Conservation (phyloP, 306 rosid genomes). For the Castanea sativa region DNA sequence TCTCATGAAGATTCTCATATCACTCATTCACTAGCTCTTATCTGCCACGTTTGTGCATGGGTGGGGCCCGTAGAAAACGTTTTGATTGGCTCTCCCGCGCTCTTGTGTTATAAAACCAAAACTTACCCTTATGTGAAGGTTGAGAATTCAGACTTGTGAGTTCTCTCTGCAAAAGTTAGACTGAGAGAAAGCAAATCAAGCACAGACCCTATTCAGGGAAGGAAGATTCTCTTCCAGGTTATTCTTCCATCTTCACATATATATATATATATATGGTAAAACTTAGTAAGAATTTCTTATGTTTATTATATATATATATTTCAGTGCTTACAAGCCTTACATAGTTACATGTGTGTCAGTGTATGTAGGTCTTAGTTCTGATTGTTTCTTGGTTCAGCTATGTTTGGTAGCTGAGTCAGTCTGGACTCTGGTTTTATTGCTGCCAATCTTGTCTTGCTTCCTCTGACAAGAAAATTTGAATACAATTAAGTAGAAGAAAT, state of each 20-base stretch:
- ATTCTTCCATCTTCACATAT: background rate
- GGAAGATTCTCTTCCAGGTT: slow-evolving; percentile 16
- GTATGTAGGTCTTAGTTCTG: background rate
- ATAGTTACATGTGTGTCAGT: background rate
- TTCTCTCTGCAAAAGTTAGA: slow-evolving; percentile 16
- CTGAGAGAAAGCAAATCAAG: background rate
- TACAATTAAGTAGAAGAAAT: too few species aligned
- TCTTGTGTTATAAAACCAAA: slow-evolving; percentile 10
- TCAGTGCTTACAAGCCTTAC: background rate
- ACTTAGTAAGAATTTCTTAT: too few species aligned
- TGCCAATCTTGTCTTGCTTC: too few species aligned
- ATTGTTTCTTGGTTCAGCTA: background rate
- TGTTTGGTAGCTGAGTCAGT: background rate
- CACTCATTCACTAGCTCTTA: slow-evolving; percentile 52
- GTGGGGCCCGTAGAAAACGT: slow-evolving; percentile 33
- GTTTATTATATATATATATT: background rate
- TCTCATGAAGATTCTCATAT: slow-evolving; percentile 20
- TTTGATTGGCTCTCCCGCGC: slow-evolving; percentile 35
- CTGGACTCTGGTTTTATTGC: background rate
- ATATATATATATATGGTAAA: background rate
- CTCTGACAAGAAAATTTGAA: too few species aligned
- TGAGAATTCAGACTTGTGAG: slow-evolving; percentile 4
- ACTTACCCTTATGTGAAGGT: background rate
- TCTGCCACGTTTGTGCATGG: slow-evolving; percentile 50
- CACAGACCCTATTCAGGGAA: background rate